Conservation (phyloP, 176 grass and related monocot species). For the Aegilops sharonensis region DNA sequence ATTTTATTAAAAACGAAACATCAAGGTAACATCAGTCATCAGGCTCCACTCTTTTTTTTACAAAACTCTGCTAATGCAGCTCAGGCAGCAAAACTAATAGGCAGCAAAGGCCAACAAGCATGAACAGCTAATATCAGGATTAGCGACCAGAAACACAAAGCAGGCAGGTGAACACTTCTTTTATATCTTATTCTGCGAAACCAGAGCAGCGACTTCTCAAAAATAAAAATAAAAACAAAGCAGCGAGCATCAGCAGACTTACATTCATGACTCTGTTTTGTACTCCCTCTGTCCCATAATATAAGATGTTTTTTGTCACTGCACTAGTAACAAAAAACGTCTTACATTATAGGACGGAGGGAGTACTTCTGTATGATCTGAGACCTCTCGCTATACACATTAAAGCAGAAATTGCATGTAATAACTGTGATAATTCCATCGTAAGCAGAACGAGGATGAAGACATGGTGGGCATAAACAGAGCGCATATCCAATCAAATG, state of each 20-base stretch:
- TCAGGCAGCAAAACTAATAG: too few relatives aligned
- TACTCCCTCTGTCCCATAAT: not conserved
- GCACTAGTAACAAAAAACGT: too few relatives aligned
- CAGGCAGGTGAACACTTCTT: not conserved
- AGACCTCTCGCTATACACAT: slow-evolving; percentile 67
- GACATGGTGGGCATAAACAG: slow-evolving; percentile 58
- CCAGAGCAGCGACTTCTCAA: not conserved
- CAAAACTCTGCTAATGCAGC: too few relatives aligned
- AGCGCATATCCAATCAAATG: slow-evolving; percentile 62
- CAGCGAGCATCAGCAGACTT: not conserved
- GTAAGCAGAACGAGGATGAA: slow-evolving; percentile 36
- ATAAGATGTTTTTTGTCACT: too few relatives aligned
- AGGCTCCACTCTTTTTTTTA: too few relatives aligned
- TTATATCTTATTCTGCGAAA: slow-evolving; percentile 7
- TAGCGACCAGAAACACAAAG: too few relatives aligned
- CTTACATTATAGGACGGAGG: too few relatives aligned
- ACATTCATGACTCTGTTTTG: not conserved
- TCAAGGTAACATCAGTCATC: too few relatives aligned
- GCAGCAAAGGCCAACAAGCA: too few relatives aligned
- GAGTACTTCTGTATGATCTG: slow-evolving; percentile 47
- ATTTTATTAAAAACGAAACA: too few relatives aligned
- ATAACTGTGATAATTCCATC: slow-evolving; percentile 42
- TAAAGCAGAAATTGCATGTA: slow-evolving; percentile 64
- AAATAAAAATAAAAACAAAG: not conserved
- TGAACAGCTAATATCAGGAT: too few relatives aligned